A percentile compares a stretch with the other conserved stretches of the same genome.
Conservation (phyloP, 2,329 filamentous ascomycete species). For the Rutstroemia sp. region DNA sequence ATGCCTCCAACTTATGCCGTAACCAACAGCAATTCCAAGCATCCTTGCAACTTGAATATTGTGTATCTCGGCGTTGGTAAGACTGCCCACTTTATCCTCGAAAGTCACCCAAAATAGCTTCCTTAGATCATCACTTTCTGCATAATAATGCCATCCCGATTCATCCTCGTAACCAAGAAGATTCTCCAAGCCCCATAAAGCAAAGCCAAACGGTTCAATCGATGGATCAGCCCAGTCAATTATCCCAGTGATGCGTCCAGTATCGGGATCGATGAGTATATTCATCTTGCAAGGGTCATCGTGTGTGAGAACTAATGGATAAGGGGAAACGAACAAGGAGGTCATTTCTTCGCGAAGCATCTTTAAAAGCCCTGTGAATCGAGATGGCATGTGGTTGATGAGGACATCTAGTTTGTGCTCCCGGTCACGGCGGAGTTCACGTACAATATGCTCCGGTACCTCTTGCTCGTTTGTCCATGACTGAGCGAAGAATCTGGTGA, state of each 20-base stretch:
- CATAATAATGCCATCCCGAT: conserved; percentile 2
- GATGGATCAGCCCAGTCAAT: conserved; percentile 37
- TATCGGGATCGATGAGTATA: background rate
- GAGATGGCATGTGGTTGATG: background rate
- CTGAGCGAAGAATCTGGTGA: background rate
- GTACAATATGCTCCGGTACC: background rate
- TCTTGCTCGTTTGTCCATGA: background rate
- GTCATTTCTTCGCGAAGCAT: background rate
- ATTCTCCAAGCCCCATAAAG: conserved; percentile 1
- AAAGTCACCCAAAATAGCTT: background rate
- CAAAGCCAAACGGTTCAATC: conserved; percentile 33
- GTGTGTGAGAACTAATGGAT: conserved; percentile 2
- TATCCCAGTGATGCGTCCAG: conserved; percentile 32
- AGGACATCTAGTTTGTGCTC: conserved; percentile 1
- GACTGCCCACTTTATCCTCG: background rate
- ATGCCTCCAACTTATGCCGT: no score
- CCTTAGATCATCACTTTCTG: background rate
- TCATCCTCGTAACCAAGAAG: conserved; percentile 1
- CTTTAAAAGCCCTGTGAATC: background rate
- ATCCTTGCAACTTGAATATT: background rate
- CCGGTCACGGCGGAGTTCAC: background rate
- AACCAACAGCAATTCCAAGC: background rate
- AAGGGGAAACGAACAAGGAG: background rate
- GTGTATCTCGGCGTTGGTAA: background rate
- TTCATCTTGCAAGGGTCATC: background rate